These are phyloP conservation scores for Symbiodinium natans DNA, from an alignment of 73 alveolate species.

Conservation along the genomic window DNA sequence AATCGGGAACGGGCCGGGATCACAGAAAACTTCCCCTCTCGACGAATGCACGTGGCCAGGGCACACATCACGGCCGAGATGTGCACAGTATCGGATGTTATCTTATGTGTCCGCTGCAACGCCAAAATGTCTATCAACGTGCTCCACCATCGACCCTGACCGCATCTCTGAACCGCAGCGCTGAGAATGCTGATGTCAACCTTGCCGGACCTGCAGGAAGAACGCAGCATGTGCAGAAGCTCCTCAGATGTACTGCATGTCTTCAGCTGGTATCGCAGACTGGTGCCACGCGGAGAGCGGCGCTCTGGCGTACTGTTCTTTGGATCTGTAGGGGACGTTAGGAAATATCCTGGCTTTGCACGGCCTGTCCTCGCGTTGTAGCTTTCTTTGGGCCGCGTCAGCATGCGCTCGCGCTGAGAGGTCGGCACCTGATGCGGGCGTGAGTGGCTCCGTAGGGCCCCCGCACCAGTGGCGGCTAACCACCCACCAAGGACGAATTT, in stretches of 20 bases:
- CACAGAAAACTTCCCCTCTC: neutral
- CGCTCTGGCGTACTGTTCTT: neutral
- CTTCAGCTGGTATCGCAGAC: neutral
- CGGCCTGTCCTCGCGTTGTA: neutral
- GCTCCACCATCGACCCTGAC: neutral
- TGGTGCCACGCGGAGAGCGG: neutral
- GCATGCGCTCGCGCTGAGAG: slow-evolving; percentile 3
- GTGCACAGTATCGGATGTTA: neutral
- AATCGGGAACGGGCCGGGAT: neutral
- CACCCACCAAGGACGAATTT: neutral
- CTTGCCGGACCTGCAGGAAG: neutral
- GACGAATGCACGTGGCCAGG: neutral
- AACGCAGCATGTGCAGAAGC: neutral
- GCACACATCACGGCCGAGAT: neutral
- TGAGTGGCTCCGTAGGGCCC: neutral
- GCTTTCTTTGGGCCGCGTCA: neutral
- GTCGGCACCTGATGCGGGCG: neutral
- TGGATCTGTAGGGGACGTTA: neutral
- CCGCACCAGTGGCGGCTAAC: neutral
- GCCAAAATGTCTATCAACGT: neutral
- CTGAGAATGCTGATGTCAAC: neutral
- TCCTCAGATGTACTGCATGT: neutral
- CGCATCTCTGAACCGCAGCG: neutral
- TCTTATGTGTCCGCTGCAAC: neutral
- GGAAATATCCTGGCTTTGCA: neutral